A percentile compares a stretch with the other conserved stretches of the same genome.
Conservation (phyloP, 78 protist genomes). For the Isochrysis galbana region DNA sequence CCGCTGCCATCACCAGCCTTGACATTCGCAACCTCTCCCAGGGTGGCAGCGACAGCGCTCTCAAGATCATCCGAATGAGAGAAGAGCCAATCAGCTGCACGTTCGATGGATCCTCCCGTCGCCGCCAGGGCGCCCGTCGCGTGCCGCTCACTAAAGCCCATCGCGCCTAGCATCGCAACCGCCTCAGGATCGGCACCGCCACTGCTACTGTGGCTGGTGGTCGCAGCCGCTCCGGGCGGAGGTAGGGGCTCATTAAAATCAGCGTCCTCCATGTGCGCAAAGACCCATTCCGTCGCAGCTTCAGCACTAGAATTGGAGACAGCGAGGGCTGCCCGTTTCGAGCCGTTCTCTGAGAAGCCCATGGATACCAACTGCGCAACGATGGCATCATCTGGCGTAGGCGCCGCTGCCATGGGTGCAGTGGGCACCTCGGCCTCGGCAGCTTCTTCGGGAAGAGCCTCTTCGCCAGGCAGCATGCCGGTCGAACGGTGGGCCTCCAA, state of each 20-base stretch:
- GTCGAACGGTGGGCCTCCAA: constrained; percentile 55
- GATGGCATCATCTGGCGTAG: constrained; percentile 19
- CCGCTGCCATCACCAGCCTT: constrained; percentile 47
- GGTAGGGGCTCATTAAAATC: constrained; percentile 52
- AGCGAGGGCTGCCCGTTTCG: constrained; percentile 53
- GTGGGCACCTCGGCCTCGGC: background rate
- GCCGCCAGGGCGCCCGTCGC: constrained; percentile 22
- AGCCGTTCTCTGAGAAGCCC: constrained; percentile 57
- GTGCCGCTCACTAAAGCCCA: constrained; percentile 43
- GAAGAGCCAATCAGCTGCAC: constrained; percentile 91
- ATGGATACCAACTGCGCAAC: constrained; percentile 23
- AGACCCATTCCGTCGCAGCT: constrained; percentile 53
- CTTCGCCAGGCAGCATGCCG: constrained; percentile 65
- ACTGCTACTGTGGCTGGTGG: too few relatives aligned
- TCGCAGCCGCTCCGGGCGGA: background rate
- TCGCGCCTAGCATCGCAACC: constrained; percentile 34
- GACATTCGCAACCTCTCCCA: background rate
- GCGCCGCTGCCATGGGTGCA: background rate
- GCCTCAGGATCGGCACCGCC: constrained; percentile 6
- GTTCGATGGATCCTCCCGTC: constrained; percentile 19
- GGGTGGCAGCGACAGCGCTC: constrained; percentile 1
- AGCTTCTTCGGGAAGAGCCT: constrained; percentile 49
- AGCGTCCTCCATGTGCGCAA: constrained; percentile 50
- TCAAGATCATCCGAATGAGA: constrained; percentile 73
- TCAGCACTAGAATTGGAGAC: constrained; percentile 38